phyloP scores from a whole-genome alignment of 2,329 filamentous ascomycete genomes.

The Ceratocystis harringtonii region DNA sequence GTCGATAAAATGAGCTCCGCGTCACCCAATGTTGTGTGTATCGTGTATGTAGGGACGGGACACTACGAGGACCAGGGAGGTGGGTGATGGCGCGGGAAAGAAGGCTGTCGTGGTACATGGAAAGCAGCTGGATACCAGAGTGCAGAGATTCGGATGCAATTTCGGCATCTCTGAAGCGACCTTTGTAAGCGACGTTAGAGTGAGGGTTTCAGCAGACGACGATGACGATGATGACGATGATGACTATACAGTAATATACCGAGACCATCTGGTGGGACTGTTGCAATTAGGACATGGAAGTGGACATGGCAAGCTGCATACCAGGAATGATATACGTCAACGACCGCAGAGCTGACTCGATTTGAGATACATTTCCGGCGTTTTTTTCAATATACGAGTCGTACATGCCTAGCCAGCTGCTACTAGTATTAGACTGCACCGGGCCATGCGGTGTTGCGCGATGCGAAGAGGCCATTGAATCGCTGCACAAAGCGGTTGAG shows the following conservation, averaged over 20 bases:
- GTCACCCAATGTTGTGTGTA: constrained; percentile 54
- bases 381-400: constrained; percentile 91
- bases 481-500: too few species aligned
- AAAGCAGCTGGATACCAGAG: constrained; percentile 75
- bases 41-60: constrained; percentile 43
- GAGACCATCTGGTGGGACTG: neutral
- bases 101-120: constrained; percentile 81
- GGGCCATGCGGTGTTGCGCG: neutral
- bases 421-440: neutral
- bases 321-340: constrained; percentile 93
- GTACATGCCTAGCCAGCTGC: constrained; percentile 52
- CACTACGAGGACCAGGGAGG: constrained; percentile 14
- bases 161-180: constrained; percentile 80
- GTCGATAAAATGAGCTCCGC: constrained; percentile 55
- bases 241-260: neutral
- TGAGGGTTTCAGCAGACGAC: neutral
- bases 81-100: constrained; percentile 52
- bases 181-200: constrained; percentile 26
- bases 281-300: constrained; percentile 17
- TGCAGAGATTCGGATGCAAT: constrained; percentile 87
- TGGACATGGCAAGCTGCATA: constrained; percentile 21
- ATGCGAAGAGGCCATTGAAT: neutral
- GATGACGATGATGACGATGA: neutral
- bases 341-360: constrained; percentile 83
- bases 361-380: constrained; percentile 80